Evolutionary conservation across 2,329 filamentous ascomycete genomes (phyloP).

Genomic region (Trichophyton verrucosum): DNA sequence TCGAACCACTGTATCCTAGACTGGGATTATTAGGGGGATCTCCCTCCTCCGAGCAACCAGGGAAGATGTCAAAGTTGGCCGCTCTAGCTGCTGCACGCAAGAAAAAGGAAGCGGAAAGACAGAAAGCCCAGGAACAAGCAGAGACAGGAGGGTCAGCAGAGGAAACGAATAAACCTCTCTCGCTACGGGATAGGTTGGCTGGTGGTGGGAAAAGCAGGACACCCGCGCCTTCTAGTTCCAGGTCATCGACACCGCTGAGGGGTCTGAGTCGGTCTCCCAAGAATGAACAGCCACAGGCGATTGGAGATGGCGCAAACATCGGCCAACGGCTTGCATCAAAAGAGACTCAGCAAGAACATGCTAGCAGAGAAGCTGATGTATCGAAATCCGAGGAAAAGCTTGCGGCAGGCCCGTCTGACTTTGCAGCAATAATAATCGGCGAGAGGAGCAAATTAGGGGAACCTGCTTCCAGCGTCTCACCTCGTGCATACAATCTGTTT

Average conservation of each 20-base stretch:
- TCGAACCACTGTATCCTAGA: slow-evolving; percentile 46
- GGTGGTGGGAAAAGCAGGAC: slow-evolving; percentile 17
- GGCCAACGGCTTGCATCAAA: not conserved
- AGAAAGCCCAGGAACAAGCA: slow-evolving; percentile 8
- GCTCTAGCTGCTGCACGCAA: slow-evolving; percentile 76
- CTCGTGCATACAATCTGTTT: slow-evolving; percentile 4
- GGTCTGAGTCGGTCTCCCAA: not conserved
- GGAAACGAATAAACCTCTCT: slow-evolving; percentile 18
- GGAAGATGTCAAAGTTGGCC: slow-evolving; percentile 80
- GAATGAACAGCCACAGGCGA: not conserved
- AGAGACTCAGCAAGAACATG: not conserved
- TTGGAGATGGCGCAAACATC: not conserved
- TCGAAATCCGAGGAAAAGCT: slow-evolving; percentile 18
- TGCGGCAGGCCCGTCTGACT: slow-evolving; percentile 38
- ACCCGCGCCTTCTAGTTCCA: not conserved
- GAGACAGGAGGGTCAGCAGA: not conserved
- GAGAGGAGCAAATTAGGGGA: slow-evolving; percentile 5
- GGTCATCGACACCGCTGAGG: not conserved
- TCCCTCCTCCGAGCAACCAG: slow-evolving; percentile 45
- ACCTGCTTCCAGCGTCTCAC: not conserved
- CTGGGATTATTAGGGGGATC: slow-evolving; percentile 70
- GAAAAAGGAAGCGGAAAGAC: slow-evolving; percentile 61
- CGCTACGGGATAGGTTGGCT: slow-evolving; percentile 30
- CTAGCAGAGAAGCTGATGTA: not conserved
- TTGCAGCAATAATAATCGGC: slow-evolving; percentile 37